Evolutionary conservation across 1,139 yeast genomes (phyloP).

Genomic region (Taphrina confusa): DNA sequence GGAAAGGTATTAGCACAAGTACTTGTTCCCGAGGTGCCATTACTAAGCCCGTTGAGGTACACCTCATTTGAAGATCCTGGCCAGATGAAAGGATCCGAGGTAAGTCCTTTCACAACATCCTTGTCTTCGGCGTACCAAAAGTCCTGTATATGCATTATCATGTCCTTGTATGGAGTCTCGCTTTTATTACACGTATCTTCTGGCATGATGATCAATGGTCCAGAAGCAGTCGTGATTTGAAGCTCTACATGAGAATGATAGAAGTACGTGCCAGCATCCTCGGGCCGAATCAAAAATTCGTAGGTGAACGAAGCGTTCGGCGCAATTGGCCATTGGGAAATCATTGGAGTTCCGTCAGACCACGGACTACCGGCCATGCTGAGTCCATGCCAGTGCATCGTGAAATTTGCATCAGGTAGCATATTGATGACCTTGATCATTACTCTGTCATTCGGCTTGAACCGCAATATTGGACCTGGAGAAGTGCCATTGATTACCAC

Average conservation of each 20-base stretch:
- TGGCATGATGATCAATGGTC: conserved; percentile 54
- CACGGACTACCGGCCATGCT: conserved; percentile 41
- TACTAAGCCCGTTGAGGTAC: conserved; percentile 42
- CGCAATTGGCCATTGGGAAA: conserved; percentile 64
- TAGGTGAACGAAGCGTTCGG: conserved; percentile 47
- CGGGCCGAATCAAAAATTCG: conserved; percentile 53
- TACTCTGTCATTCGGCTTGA: conserved; percentile 6
- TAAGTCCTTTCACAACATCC: conserved; percentile 46
- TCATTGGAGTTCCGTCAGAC: conserved; percentile 64
- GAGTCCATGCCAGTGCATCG: conserved; percentile 36
- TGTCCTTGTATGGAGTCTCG: conserved; percentile 52
- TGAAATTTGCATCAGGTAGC: conserved; percentile 12
- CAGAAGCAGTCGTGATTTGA: conserved; percentile 61
- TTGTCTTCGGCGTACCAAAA: conserved; percentile 51
- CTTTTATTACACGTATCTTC: conserved; percentile 53
- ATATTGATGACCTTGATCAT: conserved; percentile 28
- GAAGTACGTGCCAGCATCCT: conserved; percentile 63
- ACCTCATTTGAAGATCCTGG: conserved; percentile 55
- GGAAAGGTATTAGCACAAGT: conserved; percentile 32
- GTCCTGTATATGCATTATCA: conserved; percentile 47
- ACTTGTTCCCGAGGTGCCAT: conserved; percentile 24
- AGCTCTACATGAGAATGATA: conserved; percentile 62
- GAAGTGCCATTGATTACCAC: conserved; percentile 31
- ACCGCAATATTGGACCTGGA: conserved; percentile 30
- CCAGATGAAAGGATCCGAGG: conserved; percentile 55